Evolutionary conservation across 2,329 filamentous ascomycete genomes (phyloP).

Genomic region (Cercospora sp.): DNA sequence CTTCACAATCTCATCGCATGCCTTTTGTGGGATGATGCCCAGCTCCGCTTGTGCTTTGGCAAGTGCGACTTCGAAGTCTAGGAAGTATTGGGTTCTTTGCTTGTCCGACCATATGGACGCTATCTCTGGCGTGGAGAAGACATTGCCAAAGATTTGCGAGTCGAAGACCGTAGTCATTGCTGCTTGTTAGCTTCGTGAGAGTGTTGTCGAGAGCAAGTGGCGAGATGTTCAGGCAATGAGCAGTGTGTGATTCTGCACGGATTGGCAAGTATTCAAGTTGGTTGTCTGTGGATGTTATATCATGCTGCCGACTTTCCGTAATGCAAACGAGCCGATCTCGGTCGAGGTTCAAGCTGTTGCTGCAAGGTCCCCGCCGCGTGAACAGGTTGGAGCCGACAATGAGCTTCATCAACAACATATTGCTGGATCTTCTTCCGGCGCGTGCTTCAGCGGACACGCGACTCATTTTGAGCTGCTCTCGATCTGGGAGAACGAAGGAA

Average conservation of each 20-base stretch:
- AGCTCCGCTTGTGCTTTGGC: slow-evolving; percentile 34
- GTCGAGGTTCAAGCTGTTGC: background rate
- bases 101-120: slow-evolving; percentile 35
- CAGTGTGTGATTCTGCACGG: too few relatives aligned
- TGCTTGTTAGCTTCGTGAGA: background rate
- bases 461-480: background rate
- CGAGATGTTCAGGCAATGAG: too few relatives aligned
- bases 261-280: background rate
- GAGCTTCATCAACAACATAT: background rate
- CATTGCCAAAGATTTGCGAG: slow-evolving; percentile 35
- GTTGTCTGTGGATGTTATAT: background rate
- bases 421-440: background rate
- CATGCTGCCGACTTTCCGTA: background rate
- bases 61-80: slow-evolving; percentile 36
- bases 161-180: slow-evolving; percentile 34
- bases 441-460: background rate
- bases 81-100: slow-evolving; percentile 33
- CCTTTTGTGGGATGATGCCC: slow-evolving; percentile 36
- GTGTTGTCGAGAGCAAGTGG: background rate
- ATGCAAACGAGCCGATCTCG: background rate
- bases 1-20: slow-evolving; percentile 33
- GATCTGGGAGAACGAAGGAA: background rate
- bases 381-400: background rate
- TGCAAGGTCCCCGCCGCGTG: background rate
- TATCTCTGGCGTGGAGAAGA: slow-evolving; percentile 34